Evolutionary conservation across 1,284 basidiomycete genomes (phyloP), one percentile per base, ranked within the genome.

Genomic region (Fomitopsis betulina): DNA sequence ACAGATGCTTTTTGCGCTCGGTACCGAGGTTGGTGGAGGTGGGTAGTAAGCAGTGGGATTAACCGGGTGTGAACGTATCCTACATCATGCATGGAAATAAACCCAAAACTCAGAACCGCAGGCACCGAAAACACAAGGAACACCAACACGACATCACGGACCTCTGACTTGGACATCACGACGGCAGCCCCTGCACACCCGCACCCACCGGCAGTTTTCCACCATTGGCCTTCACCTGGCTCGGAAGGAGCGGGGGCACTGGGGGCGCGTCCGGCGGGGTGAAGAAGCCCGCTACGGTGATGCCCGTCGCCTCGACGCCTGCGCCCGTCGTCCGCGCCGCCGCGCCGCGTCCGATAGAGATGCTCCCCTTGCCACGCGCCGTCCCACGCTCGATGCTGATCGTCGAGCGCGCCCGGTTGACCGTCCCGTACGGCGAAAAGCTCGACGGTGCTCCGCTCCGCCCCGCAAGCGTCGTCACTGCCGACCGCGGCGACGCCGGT

Each of bases 201-300:
- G 51, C 53, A 17, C n/a, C 19, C 27, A 30, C 27, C 13, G 42
- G 55, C 58, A 49, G 21, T n/a, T 51, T 39, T 9, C 53, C 47
- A 21, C 57, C 53, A 32, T 54, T 40, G 32, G 57, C 57, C 25
- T 51, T 60, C 57, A 60, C 53, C 45, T 61, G 64, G 54, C 63
- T 62, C 33, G 63, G 67, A 55, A 65, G 59, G 57, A 67, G 45
- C n/a, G 76, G 72, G 23, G 76, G 73, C 1, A 69, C 71, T 42
- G 71, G 67, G 33, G 45, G 45, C 23, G 45, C 45, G 25, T 67
- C 67, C 1, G 86, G 84, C 1, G 86, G 75, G n/a, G 78, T 74
- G 68, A 91, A 91, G 68, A 91, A 91, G 0, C 89, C 89, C 35
- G 76, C 79, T 32, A 87, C 89, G 32, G 85, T 89, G 55, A 91